Evolutionary conservation across 2,329 filamentous ascomycete species (phyloP).

Genomic region (Penicillium vulpinum): DNA sequence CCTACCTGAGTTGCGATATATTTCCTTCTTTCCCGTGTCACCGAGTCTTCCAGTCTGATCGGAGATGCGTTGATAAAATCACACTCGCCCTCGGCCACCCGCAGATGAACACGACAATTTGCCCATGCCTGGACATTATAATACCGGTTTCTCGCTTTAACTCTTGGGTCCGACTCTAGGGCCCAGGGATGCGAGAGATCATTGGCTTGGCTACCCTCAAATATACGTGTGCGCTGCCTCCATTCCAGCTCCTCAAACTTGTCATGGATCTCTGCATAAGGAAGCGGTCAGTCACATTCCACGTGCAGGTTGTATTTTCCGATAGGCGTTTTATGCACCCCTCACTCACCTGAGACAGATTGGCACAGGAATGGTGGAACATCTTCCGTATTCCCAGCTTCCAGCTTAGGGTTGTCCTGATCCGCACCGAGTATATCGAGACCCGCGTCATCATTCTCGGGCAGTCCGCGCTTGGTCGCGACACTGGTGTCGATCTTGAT

Average conservation of each 20-base stretch:
- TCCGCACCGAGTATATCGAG: slow-evolving; percentile 29
- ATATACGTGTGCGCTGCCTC: slow-evolving; percentile 58
- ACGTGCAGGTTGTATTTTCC: slow-evolving; percentile 21
- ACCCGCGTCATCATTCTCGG: slow-evolving; percentile 37
- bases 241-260: slow-evolving; percentile 64
- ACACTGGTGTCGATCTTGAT: slow-evolving; percentile 44
- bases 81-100: slow-evolving; percentile 69
- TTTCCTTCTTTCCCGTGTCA: slow-evolving; percentile 49
- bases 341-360: slow-evolving; percentile 39
- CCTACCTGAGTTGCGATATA: slow-evolving; percentile 86
- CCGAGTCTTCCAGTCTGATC: slow-evolving; percentile 58
- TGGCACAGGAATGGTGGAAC: slow-evolving; percentile 43
- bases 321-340: slow-evolving; percentile 18
- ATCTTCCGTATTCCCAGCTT: slow-evolving; percentile 31
- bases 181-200: slow-evolving; percentile 58
- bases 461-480: slow-evolving; percentile 40
- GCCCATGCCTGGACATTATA: slow-evolving; percentile 86
- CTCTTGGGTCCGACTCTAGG: slow-evolving; percentile 57
- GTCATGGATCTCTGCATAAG: slow-evolving; percentile 53
- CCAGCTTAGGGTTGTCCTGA: slow-evolving; percentile 31
- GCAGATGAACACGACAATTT: slow-evolving; percentile 77
- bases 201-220: slow-evolving; percentile 46
- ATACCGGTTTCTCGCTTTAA: slow-evolving; percentile 75
- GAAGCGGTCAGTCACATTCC: slow-evolving; percentile 19
- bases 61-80: slow-evolving; percentile 85